Base-by-base conservation (phyloP, 2,329 filamentous ascomycete species). In the Cadophora malorum region DNA sequence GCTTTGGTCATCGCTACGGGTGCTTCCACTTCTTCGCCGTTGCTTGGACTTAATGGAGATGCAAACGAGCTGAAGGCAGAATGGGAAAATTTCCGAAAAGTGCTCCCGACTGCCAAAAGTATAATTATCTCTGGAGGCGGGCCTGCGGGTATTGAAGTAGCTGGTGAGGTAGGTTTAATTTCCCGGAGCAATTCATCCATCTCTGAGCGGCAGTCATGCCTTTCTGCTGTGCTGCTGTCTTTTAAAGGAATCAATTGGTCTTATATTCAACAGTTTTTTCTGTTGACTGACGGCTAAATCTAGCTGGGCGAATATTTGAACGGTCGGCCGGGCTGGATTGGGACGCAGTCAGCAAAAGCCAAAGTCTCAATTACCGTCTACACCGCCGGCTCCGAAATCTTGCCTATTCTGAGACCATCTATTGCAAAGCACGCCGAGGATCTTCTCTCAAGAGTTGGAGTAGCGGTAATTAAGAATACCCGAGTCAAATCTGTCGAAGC, bases 1-100 rank as follows among this genome's bases (percentile, higher is more conserved):
- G 79, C 80, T n/a, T 76, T 85, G 0, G 75, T 85, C 21, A 82
- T 86, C 25, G 83, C 83, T 0, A 85, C 83, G 0, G 84, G 84
- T 0, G 73, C 82, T 12, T 80, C 81, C 0, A 82, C 83, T 0
- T 70, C 76, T 0, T 85, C 83, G 0, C 83, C 83, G 0, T 74
- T 85, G 0, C 74, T 82, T 10, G 77, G 81, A 5, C 74, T 84
- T 0, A 80, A 78, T 41, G 12, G 66, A 0, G 79, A 81, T 63
- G 78, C 79, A 16, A 71, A 69, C 0, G 65, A 65, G 8, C 75
- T 84, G 0, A 76, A 76, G 6, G 64, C 70, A 16, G 76, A 72
- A 64, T 84, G 82, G 80, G 62, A 64, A 0, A 63, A 70, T 0
- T 82, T 87, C 65, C 80, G 83, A 1, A 67, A 75, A 21, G 79